Base-by-base conservation (phyloP, 306 rosid species). In the Trichosanthes cucumerina region DNA sequence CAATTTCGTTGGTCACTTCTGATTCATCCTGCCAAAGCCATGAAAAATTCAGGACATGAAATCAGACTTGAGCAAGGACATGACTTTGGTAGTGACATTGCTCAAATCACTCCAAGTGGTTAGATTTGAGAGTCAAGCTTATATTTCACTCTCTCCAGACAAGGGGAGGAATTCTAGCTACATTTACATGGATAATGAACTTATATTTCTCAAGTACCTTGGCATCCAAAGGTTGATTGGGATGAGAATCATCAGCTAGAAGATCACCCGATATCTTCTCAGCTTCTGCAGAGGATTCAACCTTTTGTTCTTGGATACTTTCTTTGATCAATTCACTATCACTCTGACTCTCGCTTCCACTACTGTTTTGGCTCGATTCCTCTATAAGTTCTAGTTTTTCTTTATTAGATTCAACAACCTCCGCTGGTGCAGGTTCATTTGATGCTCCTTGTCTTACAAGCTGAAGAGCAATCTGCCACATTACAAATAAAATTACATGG, bases 381-480 rank as follows among this genome's bases (percentile, higher is more conserved):
- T 79, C 83, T n/a, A 58, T 36, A 21, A 59, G 71, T 77, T 84
- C 88, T 73, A 38, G 83, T 81, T 82, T 52, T 41, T 63, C 66
- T 34, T 85, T 80, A 59, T 77, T 50, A 14, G 88, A 65, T 79
- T 85, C 91, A 12, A 75, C 54, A 82, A 56, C 80, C 58, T 82
- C 80, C 56, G 56, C 73, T 81, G 73, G 75, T 38, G 79, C 84
- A 53, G 81, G 85, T 80, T 87, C 89, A 34, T 72, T 54, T 44
- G 79, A 80, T 39, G 49, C 89, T 79, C 87, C 89, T 84, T 90
- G 85, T 85, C 98, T 91, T 81, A 91, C 96, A 83, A 96, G 93
- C 70, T 86, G 83, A 62, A 96, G 90, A 71, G 99, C 98, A 85
- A 96, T 96, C 99, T 96, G 92, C 79, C 82, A 88, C 75, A 73